phyloP scores from a whole-genome alignment of 2,329 filamentous ascomycete species.

The Pyricularia pennisetigena region DNA sequence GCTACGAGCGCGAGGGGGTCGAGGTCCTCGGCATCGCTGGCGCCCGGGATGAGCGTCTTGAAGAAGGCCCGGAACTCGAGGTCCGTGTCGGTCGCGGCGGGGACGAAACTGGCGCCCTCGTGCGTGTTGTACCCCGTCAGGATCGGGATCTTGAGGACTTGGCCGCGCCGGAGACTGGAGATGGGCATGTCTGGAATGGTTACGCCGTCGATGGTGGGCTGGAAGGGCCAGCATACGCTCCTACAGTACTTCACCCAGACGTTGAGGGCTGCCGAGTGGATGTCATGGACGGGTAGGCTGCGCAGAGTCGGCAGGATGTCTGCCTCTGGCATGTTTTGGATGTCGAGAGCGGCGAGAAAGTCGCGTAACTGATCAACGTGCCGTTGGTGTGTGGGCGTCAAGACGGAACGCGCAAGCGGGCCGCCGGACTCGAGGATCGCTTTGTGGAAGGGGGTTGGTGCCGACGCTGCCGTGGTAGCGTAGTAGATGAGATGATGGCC shows the following conservation, averaged over 20 bases:
- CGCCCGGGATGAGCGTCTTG: slow-evolving; percentile 45
- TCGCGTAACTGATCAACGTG: slow-evolving; percentile 46
- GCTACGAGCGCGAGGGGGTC: slow-evolving; percentile 38
- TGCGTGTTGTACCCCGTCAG: slow-evolving; percentile 63
- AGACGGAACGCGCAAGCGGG: slow-evolving; percentile 43
- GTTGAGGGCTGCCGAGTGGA: slow-evolving; percentile 29
- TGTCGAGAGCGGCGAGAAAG: slow-evolving; percentile 39
- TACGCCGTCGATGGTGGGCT: slow-evolving; percentile 53
- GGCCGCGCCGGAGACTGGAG: slow-evolving; percentile 42
- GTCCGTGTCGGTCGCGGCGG: slow-evolving; percentile 32
- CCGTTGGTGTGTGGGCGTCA: slow-evolving; percentile 41
- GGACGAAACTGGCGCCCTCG: slow-evolving; percentile 58
- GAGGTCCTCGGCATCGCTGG: slow-evolving; percentile 39
- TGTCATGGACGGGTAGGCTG: slow-evolving; percentile 23
- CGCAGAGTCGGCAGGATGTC: slow-evolving; percentile 42
- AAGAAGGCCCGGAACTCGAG: slow-evolving; percentile 52
- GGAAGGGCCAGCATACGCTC: slow-evolving; percentile 52
- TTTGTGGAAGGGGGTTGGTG: slow-evolving; percentile 38
- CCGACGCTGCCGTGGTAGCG: slow-evolving; percentile 14
- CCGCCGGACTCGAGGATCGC: slow-evolving; percentile 49
- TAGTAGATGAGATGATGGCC: slow-evolving; percentile 56
- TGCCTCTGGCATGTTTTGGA: slow-evolving; percentile 36
- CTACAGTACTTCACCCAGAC: slow-evolving; percentile 33
- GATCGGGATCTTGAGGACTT: slow-evolving; percentile 48
- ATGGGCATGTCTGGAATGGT: slow-evolving; percentile 49